phyloP scores from a whole-genome alignment of 352 stramenopile species.

The Pythium utonaiense region DNA sequence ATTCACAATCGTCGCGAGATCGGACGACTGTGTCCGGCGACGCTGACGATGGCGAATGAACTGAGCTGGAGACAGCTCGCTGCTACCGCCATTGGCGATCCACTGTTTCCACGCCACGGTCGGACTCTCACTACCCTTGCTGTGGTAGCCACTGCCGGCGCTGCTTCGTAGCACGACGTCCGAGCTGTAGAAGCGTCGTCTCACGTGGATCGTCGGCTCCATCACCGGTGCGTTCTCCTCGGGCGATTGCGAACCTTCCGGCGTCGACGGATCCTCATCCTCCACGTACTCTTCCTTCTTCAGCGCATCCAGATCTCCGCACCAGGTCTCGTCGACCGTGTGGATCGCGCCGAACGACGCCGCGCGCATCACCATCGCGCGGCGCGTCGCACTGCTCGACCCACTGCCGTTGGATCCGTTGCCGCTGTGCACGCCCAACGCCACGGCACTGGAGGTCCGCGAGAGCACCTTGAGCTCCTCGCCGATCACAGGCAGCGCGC shows the following conservation, averaged over 20 bases:
- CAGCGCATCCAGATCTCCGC: neutral
- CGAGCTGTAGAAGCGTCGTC: conserved; percentile 57
- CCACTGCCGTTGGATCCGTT: neutral
- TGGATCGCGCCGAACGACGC: conserved; percentile 9
- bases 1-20: conserved; percentile 1
- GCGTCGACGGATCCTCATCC: neutral
- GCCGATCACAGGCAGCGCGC: conserved; percentile 44
- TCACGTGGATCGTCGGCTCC: conserved; percentile 15
- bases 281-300: neutral
- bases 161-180: conserved; percentile 40
- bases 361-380: conserved; percentile 6
- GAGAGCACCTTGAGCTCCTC: conserved; percentile 38
- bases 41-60: conserved; percentile 21
- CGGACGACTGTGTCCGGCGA: conserved; percentile 17
- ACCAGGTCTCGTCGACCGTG: conserved; percentile 7
- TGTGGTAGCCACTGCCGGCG: conserved; percentile 15
- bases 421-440: neutral
- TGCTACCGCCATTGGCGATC: conserved; percentile 11
- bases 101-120: conserved; percentile 26
- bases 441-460: conserved; percentile 7
- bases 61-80: conserved; percentile 15
- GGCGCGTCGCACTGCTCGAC: neutral
- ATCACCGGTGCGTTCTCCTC: neutral
- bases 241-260: neutral
- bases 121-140: conserved; percentile 17